Evolutionary conservation across 495 filamentous ascomycete genomes (phyloP), one percentile per base, ranked within the genome.

Genomic region (Neurospora sp.): DNA sequence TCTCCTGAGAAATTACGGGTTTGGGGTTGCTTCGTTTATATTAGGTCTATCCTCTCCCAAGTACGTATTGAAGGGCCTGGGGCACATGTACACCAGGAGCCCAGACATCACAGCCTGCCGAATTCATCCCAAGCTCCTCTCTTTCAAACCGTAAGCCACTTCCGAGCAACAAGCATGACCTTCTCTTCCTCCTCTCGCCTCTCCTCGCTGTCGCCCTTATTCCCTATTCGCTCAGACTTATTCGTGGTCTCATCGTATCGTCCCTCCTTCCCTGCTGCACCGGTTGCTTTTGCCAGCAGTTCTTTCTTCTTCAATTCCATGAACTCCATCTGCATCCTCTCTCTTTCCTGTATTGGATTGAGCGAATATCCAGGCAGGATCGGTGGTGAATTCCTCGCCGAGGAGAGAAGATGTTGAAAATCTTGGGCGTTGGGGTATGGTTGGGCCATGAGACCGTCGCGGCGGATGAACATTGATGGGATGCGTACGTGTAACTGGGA

Each of bases 391-490:
- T 72, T 31, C 31, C 72, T 72, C 35, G 75, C 74, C 54, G 78
- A 77, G 14, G 54, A 31, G 35, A 80, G 71, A 27, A 81, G 42
- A 75, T 81, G 80, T 66, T 79, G 78, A 49, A 83, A 82, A 72
- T 81, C 76, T 35, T 78, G 74, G 7, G 77, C 79, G 37, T 77
- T 76, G n/a, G 78, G 78, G 37, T 80, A 80, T 3, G 78, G 79
- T 39, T 76, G 69, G 1, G 78, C 78, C 79, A 86, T 78, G 2
- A 85, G 73, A 6, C 78, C 79, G 71, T 88, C 87, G 23, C 83
- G 79, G 16, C 82, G 82, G 79, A 88, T 87, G 74, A 87, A 80
- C 86, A 88, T 87, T 0, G 83, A 86, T 8, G 87, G 87, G 70
- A 87, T 79, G 69, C 86, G 84, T 46, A 88, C 76, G 74, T 85